Evolutionary conservation across 768 basidiomycete species (phyloP).

Genomic region (Tricholoma terreum): DNA sequence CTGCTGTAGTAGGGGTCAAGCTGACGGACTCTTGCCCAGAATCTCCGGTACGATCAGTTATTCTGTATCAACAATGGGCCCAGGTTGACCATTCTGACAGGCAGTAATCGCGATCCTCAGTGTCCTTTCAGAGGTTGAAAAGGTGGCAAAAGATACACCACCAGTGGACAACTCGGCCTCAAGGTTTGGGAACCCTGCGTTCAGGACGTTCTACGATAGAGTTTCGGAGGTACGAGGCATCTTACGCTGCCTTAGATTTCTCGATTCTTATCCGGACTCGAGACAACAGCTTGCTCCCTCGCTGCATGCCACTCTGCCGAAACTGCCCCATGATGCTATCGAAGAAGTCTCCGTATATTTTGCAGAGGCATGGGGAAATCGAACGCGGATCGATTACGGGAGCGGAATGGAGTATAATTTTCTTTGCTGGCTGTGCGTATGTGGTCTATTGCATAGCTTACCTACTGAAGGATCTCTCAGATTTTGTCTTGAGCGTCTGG

Average conservation of each 20-base stretch:
- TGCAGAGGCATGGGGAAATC: constrained; percentile 86
- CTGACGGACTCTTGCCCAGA: constrained; percentile 59
- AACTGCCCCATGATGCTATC: constrained; percentile 54
- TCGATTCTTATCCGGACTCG: neutral
- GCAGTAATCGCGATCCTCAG: constrained; percentile 57
- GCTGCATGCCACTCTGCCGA: constrained; percentile 58
- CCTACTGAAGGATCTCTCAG: constrained; percentile 38
- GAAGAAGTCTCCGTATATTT: constrained; percentile 80
- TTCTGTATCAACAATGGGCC: constrained; percentile 3
- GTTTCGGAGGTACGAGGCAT: constrained; percentile 54
- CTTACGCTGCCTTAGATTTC: neutral
- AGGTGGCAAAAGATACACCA: constrained; percentile 66
- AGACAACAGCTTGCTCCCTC: constrained; percentile 44
- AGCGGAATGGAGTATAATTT: constrained; percentile 99
- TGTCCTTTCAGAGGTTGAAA: constrained; percentile 65
- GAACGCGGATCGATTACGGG: constrained; percentile 94
- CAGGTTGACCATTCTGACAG: constrained; percentile 39
- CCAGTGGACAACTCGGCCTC: constrained; percentile 89
- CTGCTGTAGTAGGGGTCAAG: constrained; percentile 71
- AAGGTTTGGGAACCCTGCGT: constrained; percentile 96
- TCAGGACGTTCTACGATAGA: constrained; percentile 86
- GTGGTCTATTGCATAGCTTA: neutral
- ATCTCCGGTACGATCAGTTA: constrained; percentile 52
- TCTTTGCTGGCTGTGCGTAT: constrained; percentile 87
- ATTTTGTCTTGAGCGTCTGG: constrained; percentile 74